These are phyloP conservation scores for Aristolochia contorta DNA, from an alignment of 164 flowering plant genomes.

Conservation along the genomic window DNA sequence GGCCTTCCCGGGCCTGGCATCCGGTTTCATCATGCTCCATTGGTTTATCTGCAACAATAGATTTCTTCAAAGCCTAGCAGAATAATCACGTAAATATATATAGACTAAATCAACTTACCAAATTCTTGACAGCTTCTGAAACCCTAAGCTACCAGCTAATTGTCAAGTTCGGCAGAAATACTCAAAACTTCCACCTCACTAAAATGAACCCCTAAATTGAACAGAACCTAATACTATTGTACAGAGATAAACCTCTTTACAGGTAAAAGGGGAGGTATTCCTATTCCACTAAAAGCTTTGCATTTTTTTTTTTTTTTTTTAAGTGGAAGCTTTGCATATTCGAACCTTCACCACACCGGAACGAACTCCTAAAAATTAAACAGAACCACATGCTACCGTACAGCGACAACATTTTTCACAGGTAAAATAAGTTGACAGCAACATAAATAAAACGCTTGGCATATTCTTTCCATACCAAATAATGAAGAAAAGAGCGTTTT, in stretches of 20 bases:
- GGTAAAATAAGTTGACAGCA: too few relatives aligned
- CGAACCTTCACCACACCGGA: background rate
- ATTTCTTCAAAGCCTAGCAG: background rate
- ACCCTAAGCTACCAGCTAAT: background rate
- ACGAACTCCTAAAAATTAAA: background rate
- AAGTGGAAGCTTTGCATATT: background rate
- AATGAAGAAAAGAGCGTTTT: too few relatives aligned
- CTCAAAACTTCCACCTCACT: background rate
- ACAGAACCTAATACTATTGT: background rate
- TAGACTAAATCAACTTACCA: background rate
- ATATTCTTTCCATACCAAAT: too few relatives aligned
- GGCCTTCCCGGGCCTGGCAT: conserved; percentile 45
- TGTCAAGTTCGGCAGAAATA: background rate
- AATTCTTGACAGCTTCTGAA: background rate
- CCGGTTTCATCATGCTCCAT: conserved; percentile 57
- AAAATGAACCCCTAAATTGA: background rate
- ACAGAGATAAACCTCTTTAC: background rate
- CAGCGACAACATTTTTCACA: too few relatives aligned
- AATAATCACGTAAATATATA: background rate
- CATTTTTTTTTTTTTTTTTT: too few relatives aligned
- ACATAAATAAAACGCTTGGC: background rate
- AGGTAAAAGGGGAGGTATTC: too few relatives aligned
- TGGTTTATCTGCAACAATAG: conserved; percentile 15
- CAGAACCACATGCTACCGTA: background rate
- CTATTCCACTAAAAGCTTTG: too few relatives aligned